Evolutionary conservation across 2,329 filamentous ascomycete genomes (phyloP).

Genomic region (Aspergillus terreus): DNA sequence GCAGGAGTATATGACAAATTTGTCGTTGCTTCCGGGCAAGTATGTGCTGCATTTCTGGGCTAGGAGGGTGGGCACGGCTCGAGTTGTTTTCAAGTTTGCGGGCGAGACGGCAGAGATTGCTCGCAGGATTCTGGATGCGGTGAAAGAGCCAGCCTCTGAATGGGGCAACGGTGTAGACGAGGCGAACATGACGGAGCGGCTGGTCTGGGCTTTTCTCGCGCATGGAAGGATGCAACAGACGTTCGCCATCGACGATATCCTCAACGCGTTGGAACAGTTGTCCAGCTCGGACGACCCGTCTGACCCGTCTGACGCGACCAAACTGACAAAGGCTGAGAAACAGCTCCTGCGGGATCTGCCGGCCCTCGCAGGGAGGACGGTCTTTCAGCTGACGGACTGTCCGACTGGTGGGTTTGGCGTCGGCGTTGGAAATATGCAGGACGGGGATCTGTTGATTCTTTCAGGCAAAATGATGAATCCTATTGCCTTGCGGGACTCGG

Average conservation of each 20-base stretch:
- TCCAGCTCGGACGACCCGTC: not conserved
- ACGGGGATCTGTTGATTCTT: constrained; percentile 4
- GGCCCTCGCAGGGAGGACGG: not conserved
- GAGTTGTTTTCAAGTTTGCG: not conserved
- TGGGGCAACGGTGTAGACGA: not conserved
- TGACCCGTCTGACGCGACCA: not conserved
- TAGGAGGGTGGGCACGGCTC: not conserved
- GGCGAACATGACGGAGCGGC: not conserved
- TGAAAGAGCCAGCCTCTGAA: not conserved
- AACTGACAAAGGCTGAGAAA: not conserved
- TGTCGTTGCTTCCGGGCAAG: constrained; percentile 1
- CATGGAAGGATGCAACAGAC: not conserved
- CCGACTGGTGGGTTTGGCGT: constrained; percentile 2
- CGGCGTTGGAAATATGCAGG: constrained; percentile 1
- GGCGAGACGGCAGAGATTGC: constrained; percentile 1
- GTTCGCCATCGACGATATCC: not conserved
- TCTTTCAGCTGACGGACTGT: constrained; percentile 1
- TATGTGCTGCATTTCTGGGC: constrained; percentile 5
- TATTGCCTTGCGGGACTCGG: not conserved
- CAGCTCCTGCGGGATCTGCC: not conserved
- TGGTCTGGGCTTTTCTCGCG: constrained; percentile 2
- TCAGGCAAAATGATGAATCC: constrained; percentile 5
- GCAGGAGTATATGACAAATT: constrained; percentile 1
- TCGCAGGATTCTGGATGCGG: not conserved
- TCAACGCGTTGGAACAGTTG: not conserved